A percentile compares a stretch with the other conserved stretches of the same genome.
Evolutionary conservation across 1,284 basidiomycete genomes (phyloP).

Genomic region (Leccinum pachyderme): DNA sequence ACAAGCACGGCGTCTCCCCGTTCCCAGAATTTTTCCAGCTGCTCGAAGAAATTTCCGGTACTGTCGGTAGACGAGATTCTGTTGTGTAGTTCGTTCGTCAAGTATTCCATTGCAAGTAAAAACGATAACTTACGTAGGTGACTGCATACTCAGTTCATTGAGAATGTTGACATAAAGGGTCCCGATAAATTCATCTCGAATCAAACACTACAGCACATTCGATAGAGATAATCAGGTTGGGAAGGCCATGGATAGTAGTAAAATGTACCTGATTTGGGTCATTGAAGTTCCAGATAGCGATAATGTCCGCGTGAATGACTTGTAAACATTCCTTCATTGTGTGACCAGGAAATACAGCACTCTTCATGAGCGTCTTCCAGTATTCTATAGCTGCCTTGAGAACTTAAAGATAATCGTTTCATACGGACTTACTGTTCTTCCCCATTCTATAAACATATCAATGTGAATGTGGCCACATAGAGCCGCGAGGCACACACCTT

Average conservation of each 20-base stretch:
- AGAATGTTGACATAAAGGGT: background rate
- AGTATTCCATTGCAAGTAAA: too few species aligned
- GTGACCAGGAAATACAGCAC: constrained; percentile 17
- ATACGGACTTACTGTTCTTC: constrained; percentile 17
- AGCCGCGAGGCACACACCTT: constrained; percentile 4
- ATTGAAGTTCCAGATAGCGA: constrained; percentile 30
- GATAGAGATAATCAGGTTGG: background rate
- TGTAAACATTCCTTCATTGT: constrained; percentile 21
- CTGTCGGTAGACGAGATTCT: background rate
- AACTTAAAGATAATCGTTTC: background rate
- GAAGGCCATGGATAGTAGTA: background rate
- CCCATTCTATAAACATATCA: constrained; percentile 20
- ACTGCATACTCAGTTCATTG: too few species aligned
- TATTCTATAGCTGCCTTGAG: constrained; percentile 20
- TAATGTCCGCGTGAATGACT: constrained; percentile 27
- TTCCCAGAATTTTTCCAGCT: background rate
- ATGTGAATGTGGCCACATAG: background rate
- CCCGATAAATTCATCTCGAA: constrained; percentile 8
- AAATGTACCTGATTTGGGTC: constrained; percentile 25
- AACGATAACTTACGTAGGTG: too few species aligned
- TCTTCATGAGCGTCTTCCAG: constrained; percentile 28
- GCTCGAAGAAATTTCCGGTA: too few species aligned
- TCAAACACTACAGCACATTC: constrained; percentile 1
- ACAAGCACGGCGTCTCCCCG: background rate
- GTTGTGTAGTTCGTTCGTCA: background rate